Evolutionary conservation across 75 land plant species (phyloP), one percentile per base, ranked within the genome.

Genomic region (Pinus tabuliformis): DNA sequence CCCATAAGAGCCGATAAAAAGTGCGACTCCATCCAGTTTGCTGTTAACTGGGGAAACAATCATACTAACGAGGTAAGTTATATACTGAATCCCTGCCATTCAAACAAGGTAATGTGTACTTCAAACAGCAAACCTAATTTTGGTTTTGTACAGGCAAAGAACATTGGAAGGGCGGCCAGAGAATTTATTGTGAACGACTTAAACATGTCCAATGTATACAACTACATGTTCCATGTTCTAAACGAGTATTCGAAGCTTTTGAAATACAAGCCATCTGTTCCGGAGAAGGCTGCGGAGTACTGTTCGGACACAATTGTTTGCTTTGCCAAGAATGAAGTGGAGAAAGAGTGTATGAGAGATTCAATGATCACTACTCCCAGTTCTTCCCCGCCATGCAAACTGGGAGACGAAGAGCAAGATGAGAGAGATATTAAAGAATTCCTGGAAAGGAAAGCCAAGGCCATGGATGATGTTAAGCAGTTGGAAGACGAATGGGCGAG

Each of bases 31-130:
- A 83, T 87, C 68, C 77, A 85, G 62, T 79, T 56, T 77, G 87
- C 85, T 6, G 92, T 90, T 21, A 82, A 87, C 13, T 87, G 92
- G 92, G 92, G 92, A 56, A 87, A 90, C 57, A 59, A 42, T 49
- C 73, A 76, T 45, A 37, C 49, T 57, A 30, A 28, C 9, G 57
- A 80, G 72, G 81, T 76, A 17, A 62, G 68, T 79, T 68, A 30
- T 20, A 9, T 8, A 9, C 54, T 8, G 3, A 49, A 49, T 11
- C 12, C 0, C 0, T 9, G 54, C 54, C 12, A 0, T 49, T 49
- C 54, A 9, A 1, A 49, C 1, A 5, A 45, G 3, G 5, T 45
- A 45, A 49, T 49, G 39, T 20, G 11, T 6, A 4, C n/a, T 68
- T 2, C 11, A 42, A 42, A 37, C 21, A 36, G 2, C 18, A 68